These are phyloP conservation scores for Dinochytrium kinnereticum DNA, from an alignment of 371 early-diverging fungal genomes.

Conservation along the genomic window DNA sequence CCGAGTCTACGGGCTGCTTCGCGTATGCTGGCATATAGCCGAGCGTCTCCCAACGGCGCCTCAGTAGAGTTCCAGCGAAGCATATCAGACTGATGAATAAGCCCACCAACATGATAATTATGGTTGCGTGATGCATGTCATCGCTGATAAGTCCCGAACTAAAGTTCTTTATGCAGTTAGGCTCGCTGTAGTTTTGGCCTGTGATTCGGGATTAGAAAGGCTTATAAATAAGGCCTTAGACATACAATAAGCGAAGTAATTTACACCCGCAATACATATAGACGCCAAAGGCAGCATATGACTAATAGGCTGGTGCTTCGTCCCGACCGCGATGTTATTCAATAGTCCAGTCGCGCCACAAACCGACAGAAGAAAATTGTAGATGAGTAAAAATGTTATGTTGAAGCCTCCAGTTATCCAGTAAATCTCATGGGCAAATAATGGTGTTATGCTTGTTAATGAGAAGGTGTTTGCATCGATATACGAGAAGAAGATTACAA, in stretches of 20 bases:
- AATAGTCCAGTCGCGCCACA: constrained; percentile 10
- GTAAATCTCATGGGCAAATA: constrained; percentile 25
- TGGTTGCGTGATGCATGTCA: no score
- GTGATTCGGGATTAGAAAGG: no score
- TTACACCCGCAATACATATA: constrained; percentile 18
- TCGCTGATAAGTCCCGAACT: no score
- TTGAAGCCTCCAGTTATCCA: constrained; percentile 29
- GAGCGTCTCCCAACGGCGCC: no score
- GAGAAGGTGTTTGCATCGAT: constrained; percentile 23
- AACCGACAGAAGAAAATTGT: constrained; percentile 21
- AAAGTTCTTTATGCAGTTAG: no score
- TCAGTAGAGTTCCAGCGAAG: no score
- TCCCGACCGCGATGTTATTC: constrained; percentile 6
- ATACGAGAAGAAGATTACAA: constrained; percentile 19
- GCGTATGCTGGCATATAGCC: no score
- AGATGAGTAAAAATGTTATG: constrained; percentile 21
- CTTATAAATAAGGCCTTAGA: no score
- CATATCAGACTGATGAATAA: no score
- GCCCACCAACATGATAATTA: no score
- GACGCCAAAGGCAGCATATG: constrained; percentile 6
- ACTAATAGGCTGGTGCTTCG: neutral
- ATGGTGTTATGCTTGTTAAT: constrained; percentile 19
- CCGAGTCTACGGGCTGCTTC: no score
- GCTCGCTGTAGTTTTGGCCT: no score
- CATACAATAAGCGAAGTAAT: constrained; percentile 36